Evolutionary conservation across 208 protist genomes (phyloP), one percentile per base, ranked within the genome.

Genomic region (Trypanosoma vivax): DNA sequence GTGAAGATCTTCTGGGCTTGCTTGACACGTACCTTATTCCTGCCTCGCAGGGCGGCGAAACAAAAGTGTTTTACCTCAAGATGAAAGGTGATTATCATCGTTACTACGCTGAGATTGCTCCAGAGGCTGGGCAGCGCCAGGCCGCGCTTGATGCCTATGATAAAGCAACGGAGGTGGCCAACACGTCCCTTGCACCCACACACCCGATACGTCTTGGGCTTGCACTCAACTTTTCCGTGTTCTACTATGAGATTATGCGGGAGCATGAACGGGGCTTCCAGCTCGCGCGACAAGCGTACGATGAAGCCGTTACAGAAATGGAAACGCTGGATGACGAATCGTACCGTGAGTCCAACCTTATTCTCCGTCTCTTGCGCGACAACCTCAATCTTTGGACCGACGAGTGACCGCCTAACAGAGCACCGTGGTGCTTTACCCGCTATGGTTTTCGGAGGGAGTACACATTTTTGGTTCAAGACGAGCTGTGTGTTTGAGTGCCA

Each of bases 181-280:
- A 82, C 54, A 79, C 75, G 2, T 91, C 83, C 13, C 79, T 96
- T 9, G 75, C 85, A 29, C 83, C 97, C 25, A 99, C 97, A 6
- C 88, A 99, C 83, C 98, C 98, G 28, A 98, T 99, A 50, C 95
- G 98, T 43, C 90, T 99, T n/a, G 97, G 98, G 50, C 96, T 99
- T 42, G 98, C 96, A 38, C 90, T 99, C 29, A 99, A 99, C 91
- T 99, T 99, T 74, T 99, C 97, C 25, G 98, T 99, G 35, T 99
- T 99, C 78, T 99, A 99, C 80, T 99, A 99, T 76, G 98, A 99
- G 80, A 99, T 99, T 67, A 79, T 99, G 61, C 97, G 98, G 65
- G 75, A 90, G 45, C 94, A 97, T 65, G 94, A 98, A 49, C 83
- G 91, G 70, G 79, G 81, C 51, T 91, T 92, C 78, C 76, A 90